phyloP scores from a whole-genome alignment of 805 yeast genomes.

The Candida tallmaniae region DNA sequence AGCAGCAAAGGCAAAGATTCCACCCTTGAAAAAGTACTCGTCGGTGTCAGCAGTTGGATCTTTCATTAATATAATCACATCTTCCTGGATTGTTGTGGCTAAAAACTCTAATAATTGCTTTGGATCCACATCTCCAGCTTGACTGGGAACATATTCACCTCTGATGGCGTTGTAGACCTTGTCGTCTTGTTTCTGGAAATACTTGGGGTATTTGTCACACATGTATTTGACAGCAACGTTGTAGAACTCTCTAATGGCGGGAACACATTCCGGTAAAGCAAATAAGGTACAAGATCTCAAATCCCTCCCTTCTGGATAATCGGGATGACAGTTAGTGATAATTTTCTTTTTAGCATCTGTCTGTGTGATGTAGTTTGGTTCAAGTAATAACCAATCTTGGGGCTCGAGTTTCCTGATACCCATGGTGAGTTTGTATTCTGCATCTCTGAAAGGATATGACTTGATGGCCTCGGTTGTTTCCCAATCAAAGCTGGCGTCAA shows the following conservation, averaged over 20 bases:
- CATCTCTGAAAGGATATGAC: constrained; percentile 54
- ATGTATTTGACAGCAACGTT: constrained; percentile 25
- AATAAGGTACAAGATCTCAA: constrained; percentile 27
- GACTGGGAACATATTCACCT: constrained; percentile 12
- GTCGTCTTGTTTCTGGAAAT: constrained; percentile 18
- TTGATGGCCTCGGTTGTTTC: constrained; percentile 16
- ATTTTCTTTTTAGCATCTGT: constrained; percentile 25
- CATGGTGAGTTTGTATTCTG: constrained; percentile 59
- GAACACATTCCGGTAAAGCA: constrained; percentile 25
- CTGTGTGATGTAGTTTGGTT: constrained; percentile 26
- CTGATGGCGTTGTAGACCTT: constrained; percentile 25
- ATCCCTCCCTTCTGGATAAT: constrained; percentile 24
- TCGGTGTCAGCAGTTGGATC: constrained; percentile 32
- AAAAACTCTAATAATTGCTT: constrained; percentile 19
- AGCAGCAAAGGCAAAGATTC: constrained; percentile 43
- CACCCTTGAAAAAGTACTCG: constrained; percentile 41
- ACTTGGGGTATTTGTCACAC: constrained; percentile 37
- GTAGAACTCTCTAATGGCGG: constrained; percentile 35
- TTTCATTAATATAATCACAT: constrained; percentile 34
- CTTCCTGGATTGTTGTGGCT: constrained; percentile 35
- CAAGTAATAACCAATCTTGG: constrained; percentile 40
- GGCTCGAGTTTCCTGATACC: constrained; percentile 42
- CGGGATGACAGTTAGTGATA: constrained; percentile 28
- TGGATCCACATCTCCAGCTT: constrained; percentile 9
- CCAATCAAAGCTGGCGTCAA: constrained; percentile 23